Evolutionary conservation across 2,329 filamentous ascomycete genomes (phyloP).

Genomic region (Nannizzia gypsea): DNA sequence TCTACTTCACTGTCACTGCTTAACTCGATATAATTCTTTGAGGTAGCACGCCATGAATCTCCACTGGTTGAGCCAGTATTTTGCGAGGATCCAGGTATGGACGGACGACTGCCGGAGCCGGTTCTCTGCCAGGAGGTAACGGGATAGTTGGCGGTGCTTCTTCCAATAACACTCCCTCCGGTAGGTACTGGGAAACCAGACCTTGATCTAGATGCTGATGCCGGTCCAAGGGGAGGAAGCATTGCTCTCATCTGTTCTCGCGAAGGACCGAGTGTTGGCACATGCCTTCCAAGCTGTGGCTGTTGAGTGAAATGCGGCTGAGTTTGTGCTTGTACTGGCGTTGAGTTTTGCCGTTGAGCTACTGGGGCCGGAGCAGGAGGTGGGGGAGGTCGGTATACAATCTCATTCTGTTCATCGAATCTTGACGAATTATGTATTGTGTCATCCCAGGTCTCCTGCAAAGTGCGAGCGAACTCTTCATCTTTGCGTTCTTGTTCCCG

Average conservation of each 20-base stretch:
- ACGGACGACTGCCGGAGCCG: not conserved
- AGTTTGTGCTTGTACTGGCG: not conserved
- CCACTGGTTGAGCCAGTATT: not conserved
- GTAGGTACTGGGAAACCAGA: not conserved
- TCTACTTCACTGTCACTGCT: constrained; percentile 12
- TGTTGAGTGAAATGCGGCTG: not conserved
- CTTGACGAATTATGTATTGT: constrained; percentile 7
- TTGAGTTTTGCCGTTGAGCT: not conserved
- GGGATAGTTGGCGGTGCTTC: not conserved
- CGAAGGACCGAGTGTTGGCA: not conserved
- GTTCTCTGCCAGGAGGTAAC: not conserved
- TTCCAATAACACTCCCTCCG: not conserved
- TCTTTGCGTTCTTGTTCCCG: constrained; percentile 28
- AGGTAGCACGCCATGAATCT: not conserved
- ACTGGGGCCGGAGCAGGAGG: no score
- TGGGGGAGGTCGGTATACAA: not conserved
- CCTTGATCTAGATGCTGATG: not conserved
- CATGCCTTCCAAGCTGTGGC: not conserved
- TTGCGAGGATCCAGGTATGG: not conserved
- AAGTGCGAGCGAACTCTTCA: constrained; percentile 27
- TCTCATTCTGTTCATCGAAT: not conserved
- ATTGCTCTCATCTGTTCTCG: not conserved
- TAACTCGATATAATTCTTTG: constrained; percentile 8
- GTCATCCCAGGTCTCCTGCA: constrained; percentile 24
- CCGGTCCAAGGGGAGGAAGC: not conserved